These are phyloP conservation scores for Graphilbum ipis-grandicollis DNA, from an alignment of 2,329 filamentous ascomycete species.

Conservation along the genomic window DNA sequence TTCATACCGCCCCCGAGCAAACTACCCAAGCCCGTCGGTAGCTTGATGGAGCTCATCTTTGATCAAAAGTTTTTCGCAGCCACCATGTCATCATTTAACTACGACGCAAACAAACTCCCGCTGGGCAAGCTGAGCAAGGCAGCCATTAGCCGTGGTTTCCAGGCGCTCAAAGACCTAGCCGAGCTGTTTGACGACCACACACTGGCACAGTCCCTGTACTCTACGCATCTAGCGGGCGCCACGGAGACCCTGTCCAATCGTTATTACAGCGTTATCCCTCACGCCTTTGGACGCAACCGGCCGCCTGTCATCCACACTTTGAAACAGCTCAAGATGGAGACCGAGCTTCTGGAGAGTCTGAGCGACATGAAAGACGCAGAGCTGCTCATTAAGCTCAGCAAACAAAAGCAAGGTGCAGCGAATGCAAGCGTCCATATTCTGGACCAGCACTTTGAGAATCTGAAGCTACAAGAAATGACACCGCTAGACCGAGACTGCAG, in stretches of 20 bases:
- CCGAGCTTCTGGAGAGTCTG: constrained; percentile 64
- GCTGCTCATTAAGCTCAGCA: constrained; percentile 55
- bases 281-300: constrained; percentile 56
- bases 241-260: constrained; percentile 53
- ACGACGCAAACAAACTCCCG: constrained; percentile 60
- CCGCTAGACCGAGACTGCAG: constrained; percentile 36
- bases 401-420: too few relatives aligned
- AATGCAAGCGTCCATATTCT: too few relatives aligned
- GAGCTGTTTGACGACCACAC: constrained; percentile 40
- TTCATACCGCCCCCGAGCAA: constrained; percentile 30
- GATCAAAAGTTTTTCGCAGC: constrained; percentile 55
- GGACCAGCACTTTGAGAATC: constrained; percentile 54
- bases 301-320: constrained; percentile 49
- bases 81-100: constrained; percentile 50
- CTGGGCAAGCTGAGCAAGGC: constrained; percentile 69
- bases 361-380: constrained; percentile 73
- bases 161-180: constrained; percentile 59
- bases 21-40: constrained; percentile 41
- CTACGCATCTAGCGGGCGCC: constrained; percentile 19
- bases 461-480: constrained; percentile 63
- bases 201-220: constrained; percentile 27
- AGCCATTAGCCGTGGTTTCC: constrained; percentile 59
- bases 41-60: constrained; percentile 69
- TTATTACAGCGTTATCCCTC: constrained; percentile 71
- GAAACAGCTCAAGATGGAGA: constrained; percentile 50